phyloP scores from a whole-genome alignment of 2,329 filamentous ascomycete species.

The Sporothrix globosa region DNA sequence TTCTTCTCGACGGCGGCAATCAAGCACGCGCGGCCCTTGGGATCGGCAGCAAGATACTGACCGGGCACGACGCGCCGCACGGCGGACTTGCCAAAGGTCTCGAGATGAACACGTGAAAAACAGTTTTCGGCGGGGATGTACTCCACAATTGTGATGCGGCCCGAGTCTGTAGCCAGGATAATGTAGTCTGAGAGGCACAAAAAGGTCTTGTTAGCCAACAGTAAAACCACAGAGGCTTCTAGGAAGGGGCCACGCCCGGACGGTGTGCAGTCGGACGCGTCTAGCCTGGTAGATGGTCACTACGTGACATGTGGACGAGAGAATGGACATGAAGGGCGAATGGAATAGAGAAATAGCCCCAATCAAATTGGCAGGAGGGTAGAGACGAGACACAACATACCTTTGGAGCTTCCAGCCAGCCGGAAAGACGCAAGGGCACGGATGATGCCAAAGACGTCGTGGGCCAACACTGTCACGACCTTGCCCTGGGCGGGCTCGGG shows the following conservation, averaged over 20 bases:
- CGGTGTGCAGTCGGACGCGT: slow-evolving; percentile 21
- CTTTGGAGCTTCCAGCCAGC: slow-evolving; percentile 91
- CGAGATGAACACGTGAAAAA: slow-evolving; percentile 87
- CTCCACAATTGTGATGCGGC: slow-evolving; percentile 90
- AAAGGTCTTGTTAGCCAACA: slow-evolving; percentile 12
- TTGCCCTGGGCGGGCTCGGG: slow-evolving; percentile 85
- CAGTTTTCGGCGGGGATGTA: slow-evolving; percentile 84
- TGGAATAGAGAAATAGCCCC: neutral
- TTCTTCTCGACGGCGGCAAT: slow-evolving; percentile 97
- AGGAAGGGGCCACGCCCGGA: neutral
- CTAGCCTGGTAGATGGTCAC: slow-evolving; percentile 65
- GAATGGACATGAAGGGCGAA: slow-evolving; percentile 67
- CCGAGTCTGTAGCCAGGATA: slow-evolving; percentile 92
- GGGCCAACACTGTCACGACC: slow-evolving; percentile 81
- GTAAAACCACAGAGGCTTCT: neutral
- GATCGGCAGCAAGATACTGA: slow-evolving; percentile 93
- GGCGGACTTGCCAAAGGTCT: slow-evolving; percentile 98
- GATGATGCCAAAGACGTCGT: slow-evolving; percentile 96
- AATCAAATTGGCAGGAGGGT: slow-evolving; percentile 27
- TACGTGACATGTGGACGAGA: slow-evolving; percentile 73
- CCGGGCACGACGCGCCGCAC: slow-evolving; percentile 91
- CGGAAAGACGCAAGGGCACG: slow-evolving; percentile 85
- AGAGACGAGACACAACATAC: slow-evolving; percentile 61
- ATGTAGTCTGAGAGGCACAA: slow-evolving; percentile 72
- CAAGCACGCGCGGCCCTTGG: slow-evolving; percentile 91